A percentile compares a stretch with the other conserved stretches of the same genome.
Evolutionary conservation across 805 yeast genomes (phyloP).

Genomic region (Hanseniaspora lachancei): DNA sequence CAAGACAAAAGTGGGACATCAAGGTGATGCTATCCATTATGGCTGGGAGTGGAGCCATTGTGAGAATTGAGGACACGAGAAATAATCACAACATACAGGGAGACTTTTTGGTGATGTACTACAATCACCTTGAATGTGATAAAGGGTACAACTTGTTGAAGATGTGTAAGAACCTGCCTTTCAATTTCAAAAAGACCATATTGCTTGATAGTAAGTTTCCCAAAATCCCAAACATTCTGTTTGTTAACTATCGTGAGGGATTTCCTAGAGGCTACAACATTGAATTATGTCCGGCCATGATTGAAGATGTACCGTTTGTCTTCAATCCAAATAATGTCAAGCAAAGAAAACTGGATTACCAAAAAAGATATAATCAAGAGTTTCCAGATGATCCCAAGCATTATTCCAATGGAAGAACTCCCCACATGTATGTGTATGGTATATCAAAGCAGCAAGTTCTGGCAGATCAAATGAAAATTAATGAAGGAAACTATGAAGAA

Average conservation of each 20-base stretch:
- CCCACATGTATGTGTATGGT: constrained; percentile 11
- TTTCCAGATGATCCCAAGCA: constrained; percentile 12
- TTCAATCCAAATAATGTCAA: constrained; percentile 1
- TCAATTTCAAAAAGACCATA: constrained; percentile 3
- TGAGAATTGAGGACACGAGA: constrained; percentile 38
- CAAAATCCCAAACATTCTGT: constrained; percentile 12
- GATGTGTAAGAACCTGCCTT: constrained; percentile 5
- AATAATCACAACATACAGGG: constrained; percentile 10
- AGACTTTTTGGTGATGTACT: constrained; percentile 3
- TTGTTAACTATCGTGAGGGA: constrained; percentile 21
- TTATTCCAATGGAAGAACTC: constrained; percentile 6
- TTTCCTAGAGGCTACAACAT: constrained; percentile 24
- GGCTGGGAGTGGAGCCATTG: constrained; percentile 60
- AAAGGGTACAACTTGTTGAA: constrained; percentile 1
- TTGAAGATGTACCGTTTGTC: constrained; percentile 25
- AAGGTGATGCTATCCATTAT: constrained; percentile 49
- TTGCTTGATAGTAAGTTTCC: constrained; percentile 13
- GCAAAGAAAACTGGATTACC: constrained; percentile 5
- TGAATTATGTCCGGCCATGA: constrained; percentile 27
- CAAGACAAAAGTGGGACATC: constrained; percentile 54
- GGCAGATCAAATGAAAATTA: neutral
- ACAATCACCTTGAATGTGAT: constrained; percentile 6
- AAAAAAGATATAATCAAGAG: constrained; percentile 3
- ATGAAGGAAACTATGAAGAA: neutral
- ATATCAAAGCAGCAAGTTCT: constrained; percentile 6